Evolutionary conservation across 2,329 filamentous ascomycete species (phyloP).

Genomic region (Cordyceps pruinosa): DNA sequence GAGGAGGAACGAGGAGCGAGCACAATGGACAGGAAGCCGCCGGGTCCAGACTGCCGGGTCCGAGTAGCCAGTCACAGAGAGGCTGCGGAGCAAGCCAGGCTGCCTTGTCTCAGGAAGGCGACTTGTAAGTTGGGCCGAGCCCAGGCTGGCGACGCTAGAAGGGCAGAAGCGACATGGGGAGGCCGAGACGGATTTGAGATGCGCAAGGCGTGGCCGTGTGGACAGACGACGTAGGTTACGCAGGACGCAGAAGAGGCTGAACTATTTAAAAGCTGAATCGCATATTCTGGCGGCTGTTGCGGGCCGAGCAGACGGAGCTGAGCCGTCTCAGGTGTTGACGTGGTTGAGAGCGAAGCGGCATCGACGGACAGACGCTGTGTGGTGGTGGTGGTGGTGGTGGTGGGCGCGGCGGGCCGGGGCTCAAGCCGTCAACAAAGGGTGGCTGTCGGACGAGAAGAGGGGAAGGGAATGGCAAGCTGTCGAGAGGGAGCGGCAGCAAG

Average conservation of each 20-base stretch:
- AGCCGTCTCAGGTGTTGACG: background rate
- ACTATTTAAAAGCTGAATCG: background rate
- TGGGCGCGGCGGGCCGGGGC: background rate
- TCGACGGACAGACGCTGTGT: background rate
- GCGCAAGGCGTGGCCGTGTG: too few relatives aligned
- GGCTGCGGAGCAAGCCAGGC: conserved; percentile 2
- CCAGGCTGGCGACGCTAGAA: background rate
- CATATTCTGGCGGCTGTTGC: background rate
- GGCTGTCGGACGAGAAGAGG: background rate
- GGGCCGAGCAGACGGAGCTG: background rate
- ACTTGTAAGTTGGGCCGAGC: background rate
- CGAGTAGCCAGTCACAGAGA: conserved; percentile 1
- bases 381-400: too few relatives aligned
- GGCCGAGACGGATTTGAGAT: too few relatives aligned
- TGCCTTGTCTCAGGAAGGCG: conserved; percentile 6
- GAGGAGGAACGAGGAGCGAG: background rate
- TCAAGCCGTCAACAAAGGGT: background rate
- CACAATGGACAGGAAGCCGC: conserved; percentile 3
- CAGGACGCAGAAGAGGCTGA: background rate
- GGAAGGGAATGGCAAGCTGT: background rate
- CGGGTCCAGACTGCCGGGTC: conserved; percentile 10
- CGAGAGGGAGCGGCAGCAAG: background rate
- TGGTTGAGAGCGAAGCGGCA: background rate
- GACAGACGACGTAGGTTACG: too few relatives aligned
- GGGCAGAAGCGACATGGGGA: background rate